These are phyloP conservation scores for Persicaria maculosa DNA, from an alignment of 148 eudicot genomes.

Conservation along the genomic window DNA sequence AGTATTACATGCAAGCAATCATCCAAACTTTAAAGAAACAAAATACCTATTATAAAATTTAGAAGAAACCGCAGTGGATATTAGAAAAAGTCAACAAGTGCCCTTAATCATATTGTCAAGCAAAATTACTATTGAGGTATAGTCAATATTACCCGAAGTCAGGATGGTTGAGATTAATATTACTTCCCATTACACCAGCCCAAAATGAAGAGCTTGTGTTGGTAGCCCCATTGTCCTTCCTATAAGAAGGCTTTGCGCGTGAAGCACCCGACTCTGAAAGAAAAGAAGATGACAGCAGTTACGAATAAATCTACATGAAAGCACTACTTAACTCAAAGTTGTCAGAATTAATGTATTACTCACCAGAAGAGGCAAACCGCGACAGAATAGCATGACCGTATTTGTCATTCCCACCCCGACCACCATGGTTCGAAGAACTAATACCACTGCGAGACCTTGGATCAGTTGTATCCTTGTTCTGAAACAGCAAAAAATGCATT, in stretches of 20 bases:
- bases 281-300: background rate
- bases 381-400: conserved; percentile 33
- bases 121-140: background rate
- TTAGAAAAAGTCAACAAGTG: background rate
- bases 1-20: no score
- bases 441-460: no score
- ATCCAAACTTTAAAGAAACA: no score
- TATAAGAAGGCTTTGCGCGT: conserved; percentile 51
- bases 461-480: no score
- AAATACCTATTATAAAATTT: no score
- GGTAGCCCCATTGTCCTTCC: conserved; percentile 59
- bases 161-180: conserved; percentile 29
- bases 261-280: conserved; percentile 52
- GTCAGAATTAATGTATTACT: background rate
- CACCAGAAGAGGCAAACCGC: conserved; percentile 29
- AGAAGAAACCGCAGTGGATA: no score
- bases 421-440: conserved; percentile 48
- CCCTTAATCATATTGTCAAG: background rate
- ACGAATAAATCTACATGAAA: background rate
- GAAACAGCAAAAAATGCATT: no score
- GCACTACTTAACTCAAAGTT: background rate
- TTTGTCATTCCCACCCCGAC: conserved; percentile 51
- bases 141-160: conserved; percentile 37
- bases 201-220: conserved; percentile 26
- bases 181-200: conserved; percentile 33